These are phyloP conservation scores for Aquilaria malaccensis DNA, from an alignment of 345 rosid genomes.

Conservation along the genomic window DNA sequence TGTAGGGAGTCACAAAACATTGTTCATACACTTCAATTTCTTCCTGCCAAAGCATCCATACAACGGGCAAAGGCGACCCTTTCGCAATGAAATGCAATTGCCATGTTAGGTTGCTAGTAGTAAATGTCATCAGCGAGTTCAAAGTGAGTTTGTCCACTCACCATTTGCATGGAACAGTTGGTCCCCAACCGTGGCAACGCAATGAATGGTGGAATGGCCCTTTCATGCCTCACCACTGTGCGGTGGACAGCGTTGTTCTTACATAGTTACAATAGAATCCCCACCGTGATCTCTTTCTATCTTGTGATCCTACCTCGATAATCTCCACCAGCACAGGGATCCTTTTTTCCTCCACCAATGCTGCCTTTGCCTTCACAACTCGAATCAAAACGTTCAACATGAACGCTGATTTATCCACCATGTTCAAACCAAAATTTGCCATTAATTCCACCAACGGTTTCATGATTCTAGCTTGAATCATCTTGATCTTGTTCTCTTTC, in stretches of 20 bases:
- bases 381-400: slow-evolving; percentile 45
- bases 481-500: slow-evolving; percentile 66
- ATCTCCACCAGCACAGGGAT: slow-evolving; percentile 88
- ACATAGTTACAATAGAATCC: slow-evolving; percentile 49
- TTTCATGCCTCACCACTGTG: slow-evolving; percentile 73
- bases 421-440: slow-evolving; percentile 80
- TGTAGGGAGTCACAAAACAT: slow-evolving; percentile 16
- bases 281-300: slow-evolving; percentile 71
- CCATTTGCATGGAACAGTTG: slow-evolving; percentile 72
- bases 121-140: not conserved
- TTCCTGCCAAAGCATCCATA: not conserved
- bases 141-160: not conserved
- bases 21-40: not conserved
- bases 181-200: slow-evolving; percentile 70
- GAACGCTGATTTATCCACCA: slow-evolving; percentile 88
- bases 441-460: slow-evolving; percentile 71
- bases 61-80: not conserved
- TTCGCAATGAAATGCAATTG: slow-evolving; percentile 5
- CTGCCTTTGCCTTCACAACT: slow-evolving; percentile 45
- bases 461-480: slow-evolving; percentile 65
- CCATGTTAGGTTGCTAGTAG: slow-evolving; percentile 17
- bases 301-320: slow-evolving; percentile 66
- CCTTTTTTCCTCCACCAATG: slow-evolving; percentile 71
- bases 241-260: slow-evolving; percentile 50
- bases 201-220: slow-evolving; percentile 79